Evolutionary conservation across 2,329 filamentous ascomycete genomes (phyloP), one percentile per base, ranked within the genome.

Genomic region (Cercospora beticola): DNA sequence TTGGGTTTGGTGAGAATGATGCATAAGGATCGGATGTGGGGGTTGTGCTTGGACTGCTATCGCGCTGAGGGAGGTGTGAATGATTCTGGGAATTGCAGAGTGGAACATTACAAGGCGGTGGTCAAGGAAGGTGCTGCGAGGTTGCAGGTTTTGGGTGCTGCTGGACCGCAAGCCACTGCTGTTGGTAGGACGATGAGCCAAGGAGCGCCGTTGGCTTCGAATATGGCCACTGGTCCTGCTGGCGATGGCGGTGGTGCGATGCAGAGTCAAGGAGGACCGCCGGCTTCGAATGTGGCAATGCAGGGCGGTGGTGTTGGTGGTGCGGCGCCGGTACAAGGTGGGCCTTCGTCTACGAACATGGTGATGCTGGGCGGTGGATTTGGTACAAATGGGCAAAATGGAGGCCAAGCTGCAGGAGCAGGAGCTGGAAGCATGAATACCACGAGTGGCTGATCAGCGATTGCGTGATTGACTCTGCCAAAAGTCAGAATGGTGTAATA

Each of bases 21-120:
- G 68, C 74, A 76, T 23, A 65, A 62, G 40, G 71, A 72, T 21
- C 64, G 74, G n/a, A 58, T 78, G 21, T 77, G 75, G 75, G 76
- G 75, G 8, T 36, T 77, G 40, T 78, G 76, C 64, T 66, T 76
- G 64, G 76, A 78, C 57, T 78, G 76, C 62, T 76, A 75, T 65
- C 72, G 70, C 54, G 68, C 67, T 30, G 72, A 70, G 5, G 72
- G 31, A 4, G 62, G 71, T 0, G 18, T 71, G 40, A 69, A 70
- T 26, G 33, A 26, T 16, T 8, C 21, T 6, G 73, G 71, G n/a
- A 70, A 76, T 62, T 78, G 76, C 54, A 64, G 75, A 33, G 69
- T 66, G 33, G 72, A 74, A 61, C 76, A 78, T 68, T 63, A 62
- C n/a, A 77, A 77, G 67, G 30, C 33, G 8, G 23, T 21, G 60